Percentiles rank a stretch among this genome's conserved stretches.
phyloP scores from a whole-genome alignment of 345 rosid genomes.

The Eucalyptus sp. region DNA sequence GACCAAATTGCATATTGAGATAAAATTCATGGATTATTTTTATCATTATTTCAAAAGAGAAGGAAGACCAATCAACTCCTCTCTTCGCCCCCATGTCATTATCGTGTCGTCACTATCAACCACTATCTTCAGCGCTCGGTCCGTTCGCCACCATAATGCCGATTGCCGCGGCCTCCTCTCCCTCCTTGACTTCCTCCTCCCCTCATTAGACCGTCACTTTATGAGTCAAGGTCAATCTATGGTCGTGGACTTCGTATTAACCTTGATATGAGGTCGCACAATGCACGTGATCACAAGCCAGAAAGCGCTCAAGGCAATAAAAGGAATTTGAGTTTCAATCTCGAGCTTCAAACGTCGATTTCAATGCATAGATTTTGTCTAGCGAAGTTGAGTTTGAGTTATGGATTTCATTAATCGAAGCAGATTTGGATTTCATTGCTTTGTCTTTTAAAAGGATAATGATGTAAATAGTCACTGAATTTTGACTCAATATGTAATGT shows the following conservation, averaged over 20 bases:
- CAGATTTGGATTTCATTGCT: not conserved
- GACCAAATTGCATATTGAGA: rapidly evolving
- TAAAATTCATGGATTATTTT: rapidly evolving
- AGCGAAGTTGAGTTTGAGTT: not conserved
- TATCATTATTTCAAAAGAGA: too few species aligned
- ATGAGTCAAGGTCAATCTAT: too few species aligned
- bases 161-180: not conserved
- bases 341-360: not conserved
- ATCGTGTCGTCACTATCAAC: rapidly evolving
- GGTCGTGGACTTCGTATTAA: too few species aligned
- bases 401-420: not conserved
- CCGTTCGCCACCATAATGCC: not conserved
- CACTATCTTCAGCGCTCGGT: too few species aligned
- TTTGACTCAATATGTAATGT: rapidly evolving
- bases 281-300: not conserved
- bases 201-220: not conserved
- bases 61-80: too few species aligned
- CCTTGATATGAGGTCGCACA: not conserved
- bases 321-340: not conserved
- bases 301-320: rapidly evolving
- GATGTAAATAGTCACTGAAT: rapidly evolving
- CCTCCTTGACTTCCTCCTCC: not conserved
- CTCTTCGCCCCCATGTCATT: too few species aligned
- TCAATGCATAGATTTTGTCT: rapidly evolving
- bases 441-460: not conserved